phyloP scores from a whole-genome alignment of 1,284 basidiomycete genomes.

The Leccinum holopus region DNA sequence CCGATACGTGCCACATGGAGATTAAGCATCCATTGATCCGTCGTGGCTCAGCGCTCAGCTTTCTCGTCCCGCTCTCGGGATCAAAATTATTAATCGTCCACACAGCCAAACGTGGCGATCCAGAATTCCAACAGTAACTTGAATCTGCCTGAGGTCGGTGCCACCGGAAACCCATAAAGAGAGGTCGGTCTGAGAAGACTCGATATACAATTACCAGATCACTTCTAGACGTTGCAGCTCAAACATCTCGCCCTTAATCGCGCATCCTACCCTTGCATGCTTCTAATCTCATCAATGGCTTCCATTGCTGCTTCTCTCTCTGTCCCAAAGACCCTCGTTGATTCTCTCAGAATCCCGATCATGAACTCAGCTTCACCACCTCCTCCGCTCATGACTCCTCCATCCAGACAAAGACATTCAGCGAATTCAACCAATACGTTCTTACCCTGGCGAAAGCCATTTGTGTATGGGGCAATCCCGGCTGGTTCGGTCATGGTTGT shows the following conservation, averaged over 20 bases:
- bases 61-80: not conserved
- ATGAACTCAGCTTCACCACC: conserved; percentile 28
- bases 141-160: not conserved
- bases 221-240: conserved; percentile 6
- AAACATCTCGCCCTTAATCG: not conserved
- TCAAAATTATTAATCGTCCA: not conserved
- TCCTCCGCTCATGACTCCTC: conserved; percentile 34
- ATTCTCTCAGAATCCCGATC: conserved; percentile 24
- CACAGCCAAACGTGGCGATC: not conserved
- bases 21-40: conserved; percentile 5
- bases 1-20: conserved; percentile 12
- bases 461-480: conserved; percentile 24
- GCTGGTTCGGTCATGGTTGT: conserved; percentile 29
- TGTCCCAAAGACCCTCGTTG: conserved; percentile 20
- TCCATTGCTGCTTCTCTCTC: conserved; percentile 12
- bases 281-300: conserved; percentile 12
- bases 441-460: conserved; percentile 1
- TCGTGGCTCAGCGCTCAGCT: conserved; percentile 3
- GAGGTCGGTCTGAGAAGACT: not conserved
- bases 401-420: conserved; percentile 31
- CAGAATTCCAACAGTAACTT: not conserved
- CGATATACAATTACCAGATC: not conserved
- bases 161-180: not conserved
- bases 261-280: not conserved
- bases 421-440: conserved; percentile 20